Base-by-base conservation (phyloP, 805 yeast genomes). In the Metschnikowia henanensis region DNA sequence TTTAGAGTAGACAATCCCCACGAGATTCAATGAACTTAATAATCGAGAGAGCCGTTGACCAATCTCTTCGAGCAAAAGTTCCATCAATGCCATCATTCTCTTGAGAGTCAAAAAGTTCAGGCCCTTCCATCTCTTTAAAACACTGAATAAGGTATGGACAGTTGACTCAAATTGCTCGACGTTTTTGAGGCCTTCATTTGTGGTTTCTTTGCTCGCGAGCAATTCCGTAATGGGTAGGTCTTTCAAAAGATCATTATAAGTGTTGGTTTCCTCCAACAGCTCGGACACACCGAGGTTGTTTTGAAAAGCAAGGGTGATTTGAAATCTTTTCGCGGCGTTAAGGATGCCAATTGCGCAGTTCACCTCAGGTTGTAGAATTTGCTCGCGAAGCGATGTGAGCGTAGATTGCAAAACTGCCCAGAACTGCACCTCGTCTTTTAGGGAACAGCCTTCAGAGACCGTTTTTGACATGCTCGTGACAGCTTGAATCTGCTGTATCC, bases 381-480 rank as follows among this genome's bases (percentile, higher is more conserved):
- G 96, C 1, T 70, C 68, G 41, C 78, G 76, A 0, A 87, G 71
- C 1, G 80, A 66, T 2, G 53, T 45, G 33, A 91, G 66, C 0
- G 87, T 82, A 2, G 63, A 56, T 53, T 87, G 92, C 68, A 87
- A 71, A 0, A 88, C 77, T 7, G 70, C 65, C 97, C 97, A 91
- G 52, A 86, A 90, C 36, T 74, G 78, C 3, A 85, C 70, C 55
- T 91, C 97, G 31, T 84, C 89, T 1, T 63, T 52, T 3, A 70
- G 51, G 0, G 80, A 66, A 0, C 79, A 64, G 2, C 87, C 89
- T 21, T 76, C 80, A 0, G 64, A 47, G 0, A 85, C 79, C 21
- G 76, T 76, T 34, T 81, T 76, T 10, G 75, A 61, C 19, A 83
- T 55, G 20, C 68, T 66, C 0, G 89, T 78, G 5, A 88, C 67